phyloP scores from a whole-genome alignment of 225 moss, liverwort and hornwort species.

The Thuidium tamariscinum region DNA sequence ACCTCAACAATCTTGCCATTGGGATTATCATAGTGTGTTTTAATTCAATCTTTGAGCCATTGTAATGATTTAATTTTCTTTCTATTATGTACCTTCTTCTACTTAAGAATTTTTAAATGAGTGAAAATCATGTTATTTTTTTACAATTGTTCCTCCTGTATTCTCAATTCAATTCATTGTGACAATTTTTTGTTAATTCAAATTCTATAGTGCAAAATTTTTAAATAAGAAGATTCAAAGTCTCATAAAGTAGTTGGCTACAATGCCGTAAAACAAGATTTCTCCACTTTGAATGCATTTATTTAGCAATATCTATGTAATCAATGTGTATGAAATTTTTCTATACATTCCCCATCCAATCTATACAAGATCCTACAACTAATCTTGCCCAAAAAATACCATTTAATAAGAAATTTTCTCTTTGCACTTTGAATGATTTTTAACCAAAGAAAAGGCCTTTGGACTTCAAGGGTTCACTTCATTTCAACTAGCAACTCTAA shows the following conservation, averaged over 20 bases:
- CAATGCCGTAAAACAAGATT: neutral
- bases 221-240: neutral
- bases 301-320: neutral
- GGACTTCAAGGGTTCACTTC: too few species aligned
- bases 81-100: too few species aligned
- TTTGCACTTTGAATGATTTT: rapidly evolving
- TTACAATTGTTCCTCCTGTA: too few species aligned
- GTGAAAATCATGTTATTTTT: too few species aligned
- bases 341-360: neutral
- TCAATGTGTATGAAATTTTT: neutral
- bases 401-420: neutral
- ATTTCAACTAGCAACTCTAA: neutral
- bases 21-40: too few species aligned
- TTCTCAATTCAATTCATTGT: too few species aligned
- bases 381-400: neutral
- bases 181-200: too few species aligned
- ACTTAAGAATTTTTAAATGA: too few species aligned
- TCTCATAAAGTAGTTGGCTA: neutral
- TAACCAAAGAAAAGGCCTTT: neutral
- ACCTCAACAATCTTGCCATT: too few species aligned
- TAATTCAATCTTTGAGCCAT: too few species aligned
- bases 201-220: neutral
- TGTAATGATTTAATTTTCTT: too few species aligned
- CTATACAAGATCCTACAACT: neutral
- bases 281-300: neutral